Base-by-base conservation (phyloP, 192 early-diverging fungal genomes). In the Coemansia erecta region DNA sequence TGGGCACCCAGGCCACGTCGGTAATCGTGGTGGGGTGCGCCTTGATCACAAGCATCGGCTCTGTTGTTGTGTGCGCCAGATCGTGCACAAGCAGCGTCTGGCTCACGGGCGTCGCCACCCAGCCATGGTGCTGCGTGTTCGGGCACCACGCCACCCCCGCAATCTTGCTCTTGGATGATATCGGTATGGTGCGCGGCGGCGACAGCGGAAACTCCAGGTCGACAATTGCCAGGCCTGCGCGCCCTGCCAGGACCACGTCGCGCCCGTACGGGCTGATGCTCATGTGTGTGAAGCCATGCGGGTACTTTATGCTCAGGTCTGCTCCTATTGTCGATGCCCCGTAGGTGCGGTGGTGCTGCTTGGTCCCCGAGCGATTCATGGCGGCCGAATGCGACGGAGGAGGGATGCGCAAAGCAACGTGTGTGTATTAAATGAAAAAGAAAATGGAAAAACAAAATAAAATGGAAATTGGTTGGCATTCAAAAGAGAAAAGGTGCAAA, bases 191-290 rank as follows among this genome's bases (percentile, higher is more conserved):
- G 13, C 71, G 66, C n/a, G 64, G 55, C 6, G 77, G 66, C n/a
- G 57, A 52, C 9, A 68, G 28, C 22, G 75, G 77, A 19, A 56
- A 63, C 49, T 73, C 77, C 11, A 80, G 42, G 60, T 80, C 77
- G 0, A 80, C 46, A 14, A 80, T 55, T 0, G 70, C 77, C 47
- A 80, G 53, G 3, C 77, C 77, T 8, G 56, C 61, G 11, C 62
- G 66, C 6, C 77, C 64, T 9, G 61, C 75, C 17, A 78, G 60
- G 21, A 72, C 69, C 24, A 65, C 66, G 56, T 78, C 75, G 14
- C 75, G 75, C 10, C 69, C 68, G 40, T 78, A 65, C 28, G 75
- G 75, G n/a, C 75, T 78, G 9, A 71, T 62, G 41, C 75, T 72
- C 51, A 78, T 56, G 22, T 56, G 50, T 21, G 69, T 78, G 50